phyloP scores from a whole-genome alignment of 2,329 filamentous ascomycete species.

The Calonectria pteridis region DNA sequence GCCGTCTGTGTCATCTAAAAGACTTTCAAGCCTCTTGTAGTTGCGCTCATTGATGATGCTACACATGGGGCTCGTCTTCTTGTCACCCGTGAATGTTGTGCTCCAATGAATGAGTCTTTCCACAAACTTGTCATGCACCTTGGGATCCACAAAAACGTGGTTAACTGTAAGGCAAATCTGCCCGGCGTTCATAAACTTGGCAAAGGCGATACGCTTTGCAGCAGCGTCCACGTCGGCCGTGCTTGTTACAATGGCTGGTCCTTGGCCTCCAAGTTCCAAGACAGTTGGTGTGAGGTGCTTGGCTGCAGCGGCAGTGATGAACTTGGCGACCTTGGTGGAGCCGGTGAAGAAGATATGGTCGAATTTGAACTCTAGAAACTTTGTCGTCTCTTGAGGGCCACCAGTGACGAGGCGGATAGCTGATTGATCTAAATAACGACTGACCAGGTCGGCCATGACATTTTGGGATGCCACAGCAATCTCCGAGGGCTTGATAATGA shows the following conservation, averaged over 20 bases:
- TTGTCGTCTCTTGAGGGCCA: slow-evolving; percentile 51
- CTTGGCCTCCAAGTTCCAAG: slow-evolving; percentile 61
- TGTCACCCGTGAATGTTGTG: neutral
- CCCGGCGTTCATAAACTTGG: slow-evolving; percentile 58
- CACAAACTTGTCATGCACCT: slow-evolving; percentile 50
- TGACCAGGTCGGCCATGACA: slow-evolving; percentile 53
- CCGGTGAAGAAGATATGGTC: slow-evolving; percentile 62
- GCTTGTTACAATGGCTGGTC: slow-evolving; percentile 57
- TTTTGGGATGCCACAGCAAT: slow-evolving; percentile 49
- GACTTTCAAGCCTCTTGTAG: slow-evolving; percentile 53
- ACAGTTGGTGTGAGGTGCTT: slow-evolving; percentile 58
- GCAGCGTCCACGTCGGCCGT: slow-evolving; percentile 56
- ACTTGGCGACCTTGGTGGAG: slow-evolving; percentile 52
- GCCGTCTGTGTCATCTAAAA: slow-evolving; percentile 54
- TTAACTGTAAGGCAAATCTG: slow-evolving; percentile 49
- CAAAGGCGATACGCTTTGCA: slow-evolving; percentile 57
- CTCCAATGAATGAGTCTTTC: slow-evolving; percentile 39
- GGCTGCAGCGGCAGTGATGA: slow-evolving; percentile 55
- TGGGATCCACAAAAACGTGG: slow-evolving; percentile 58
- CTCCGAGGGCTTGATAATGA: slow-evolving; percentile 60
- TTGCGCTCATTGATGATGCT: slow-evolving; percentile 58
- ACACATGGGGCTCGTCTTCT: neutral
- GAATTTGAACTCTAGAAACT: slow-evolving; percentile 53
- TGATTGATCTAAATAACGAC: slow-evolving; percentile 55
- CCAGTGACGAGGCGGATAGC: slow-evolving; percentile 53